These are phyloP conservation scores for Zymoseptoria brevis DNA, from an alignment of 2,329 filamentous ascomycete genomes.

Conservation along the genomic window DNA sequence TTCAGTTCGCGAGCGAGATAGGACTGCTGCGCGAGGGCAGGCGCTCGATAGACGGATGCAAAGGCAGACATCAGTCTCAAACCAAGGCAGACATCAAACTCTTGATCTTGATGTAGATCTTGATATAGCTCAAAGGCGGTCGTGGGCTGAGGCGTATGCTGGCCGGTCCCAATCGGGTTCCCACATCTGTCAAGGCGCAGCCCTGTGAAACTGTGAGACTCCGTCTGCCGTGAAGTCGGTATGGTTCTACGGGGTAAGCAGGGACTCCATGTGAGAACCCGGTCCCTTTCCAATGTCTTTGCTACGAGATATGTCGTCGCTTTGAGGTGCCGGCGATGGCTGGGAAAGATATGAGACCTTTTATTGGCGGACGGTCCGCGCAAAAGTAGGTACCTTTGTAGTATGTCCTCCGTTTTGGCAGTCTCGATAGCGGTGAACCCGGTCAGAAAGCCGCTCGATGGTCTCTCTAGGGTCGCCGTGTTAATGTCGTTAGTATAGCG, in stretches of 20 bases:
- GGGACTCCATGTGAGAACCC: background rate
- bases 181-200: constrained; percentile 2
- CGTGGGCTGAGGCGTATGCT: background rate
- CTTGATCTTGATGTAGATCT: background rate
- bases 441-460: too few relatives aligned
- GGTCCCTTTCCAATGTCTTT: too few relatives aligned
- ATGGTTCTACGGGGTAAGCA: background rate
- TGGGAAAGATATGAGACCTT: too few relatives aligned
- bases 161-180: background rate
- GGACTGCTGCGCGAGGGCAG: constrained; percentile 15
- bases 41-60: constrained; percentile 22
- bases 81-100: constrained; percentile 9
- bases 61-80: constrained; percentile 19
- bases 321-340: too few relatives aligned
- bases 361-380: too few relatives aligned
- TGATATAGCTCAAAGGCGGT: too few relatives aligned
- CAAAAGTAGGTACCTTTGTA: too few relatives aligned
- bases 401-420: too few relatives aligned
- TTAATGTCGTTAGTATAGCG: too few relatives aligned
- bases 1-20: constrained; percentile 21
- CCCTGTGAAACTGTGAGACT: background rate
- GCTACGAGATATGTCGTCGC: too few relatives aligned
- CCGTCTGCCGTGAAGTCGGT: background rate
- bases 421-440: too few relatives aligned
- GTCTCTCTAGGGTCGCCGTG: too few relatives aligned